Evolutionary conservation across 768 basidiomycete species (phyloP).

Genomic region (Saitozyma podzolica): DNA sequence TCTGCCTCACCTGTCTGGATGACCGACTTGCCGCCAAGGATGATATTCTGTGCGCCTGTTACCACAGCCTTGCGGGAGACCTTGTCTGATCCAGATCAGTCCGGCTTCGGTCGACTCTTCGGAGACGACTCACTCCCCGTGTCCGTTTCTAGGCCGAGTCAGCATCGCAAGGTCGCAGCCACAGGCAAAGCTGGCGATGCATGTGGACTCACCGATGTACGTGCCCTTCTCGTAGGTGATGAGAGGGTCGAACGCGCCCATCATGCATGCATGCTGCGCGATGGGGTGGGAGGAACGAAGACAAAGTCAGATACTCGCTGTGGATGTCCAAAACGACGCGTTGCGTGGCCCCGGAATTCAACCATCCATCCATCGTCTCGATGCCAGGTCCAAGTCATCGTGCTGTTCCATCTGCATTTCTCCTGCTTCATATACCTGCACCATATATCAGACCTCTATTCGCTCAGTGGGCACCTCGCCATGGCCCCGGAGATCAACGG

Average conservation of each 20-base stretch:
- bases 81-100: conserved; percentile 60
- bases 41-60: conserved; percentile 92
- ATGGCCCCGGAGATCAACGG: too few relatives aligned
- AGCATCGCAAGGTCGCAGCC: neutral
- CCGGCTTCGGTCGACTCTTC: neutral
- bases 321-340: too few relatives aligned
- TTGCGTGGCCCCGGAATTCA: too few relatives aligned
- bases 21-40: conserved; percentile 94
- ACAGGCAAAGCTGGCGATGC: neutral
- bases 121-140: conserved; percentile 35
- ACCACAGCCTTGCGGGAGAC: conserved; percentile 89
- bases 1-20: conserved; percentile 60
- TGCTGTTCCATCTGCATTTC: too few relatives aligned
- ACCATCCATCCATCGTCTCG: too few relatives aligned
- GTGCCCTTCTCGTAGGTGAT: conserved; percentile 42
- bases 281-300: too few relatives aligned
- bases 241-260: conserved; percentile 45
- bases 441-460: too few relatives aligned
- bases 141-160: conserved; percentile 33
- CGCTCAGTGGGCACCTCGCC: too few relatives aligned
- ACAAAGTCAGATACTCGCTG: too few relatives aligned
- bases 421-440: too few relatives aligned
- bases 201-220: conserved; percentile 26
- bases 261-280: conserved; percentile 10
- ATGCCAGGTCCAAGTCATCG: too few relatives aligned